phyloP scores from a whole-genome alignment of 2,329 filamentous ascomycete species.

The Monosporascus cannonballus region DNA sequence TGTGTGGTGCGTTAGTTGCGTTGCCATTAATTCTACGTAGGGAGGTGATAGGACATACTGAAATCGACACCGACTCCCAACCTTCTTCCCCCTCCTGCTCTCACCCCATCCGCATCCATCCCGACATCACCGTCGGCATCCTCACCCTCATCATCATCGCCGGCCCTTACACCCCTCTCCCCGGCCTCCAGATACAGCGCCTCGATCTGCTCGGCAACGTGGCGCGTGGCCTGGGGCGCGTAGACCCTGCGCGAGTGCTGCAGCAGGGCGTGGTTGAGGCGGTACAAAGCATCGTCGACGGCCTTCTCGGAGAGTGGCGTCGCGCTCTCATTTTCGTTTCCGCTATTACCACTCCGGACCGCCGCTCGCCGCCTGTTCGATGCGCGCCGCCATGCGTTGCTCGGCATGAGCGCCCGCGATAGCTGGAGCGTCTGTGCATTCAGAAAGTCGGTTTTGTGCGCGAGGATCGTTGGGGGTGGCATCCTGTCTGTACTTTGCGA shows the following conservation, averaged over 20 bases:
- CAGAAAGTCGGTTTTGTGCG: constrained; percentile 61
- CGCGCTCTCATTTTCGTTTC: constrained; percentile 25
- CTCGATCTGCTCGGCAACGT: constrained; percentile 69
- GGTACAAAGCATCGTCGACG: constrained; percentile 51
- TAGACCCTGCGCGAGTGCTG: constrained; percentile 63
- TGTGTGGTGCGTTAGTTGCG: constrained; percentile 12
- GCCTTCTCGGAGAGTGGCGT: constrained; percentile 38
- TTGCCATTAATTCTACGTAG: background rate
- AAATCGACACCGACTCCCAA: constrained; percentile 18
- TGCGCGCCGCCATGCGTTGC: constrained; percentile 46
- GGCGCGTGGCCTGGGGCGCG: constrained; percentile 60
- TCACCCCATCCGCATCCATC: constrained; percentile 18
- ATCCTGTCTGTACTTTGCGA: constrained; percentile 5
- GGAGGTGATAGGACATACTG: constrained; percentile 8
- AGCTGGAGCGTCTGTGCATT: constrained; percentile 56
- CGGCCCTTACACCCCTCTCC: constrained; percentile 24
- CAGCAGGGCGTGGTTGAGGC: constrained; percentile 55
- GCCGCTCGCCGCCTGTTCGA: constrained; percentile 30
- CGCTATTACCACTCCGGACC: constrained; percentile 18
- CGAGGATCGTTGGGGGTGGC: constrained; percentile 48
- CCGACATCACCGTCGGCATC: constrained; percentile 23
- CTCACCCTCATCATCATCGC: constrained; percentile 32
- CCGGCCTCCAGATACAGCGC: constrained; percentile 51
- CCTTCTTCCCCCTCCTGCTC: constrained; percentile 25
- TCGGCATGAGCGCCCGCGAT: constrained; percentile 51